Base-by-base conservation (phyloP, 306 rosid species). In the Cucurbita argyrosperma region DNA sequence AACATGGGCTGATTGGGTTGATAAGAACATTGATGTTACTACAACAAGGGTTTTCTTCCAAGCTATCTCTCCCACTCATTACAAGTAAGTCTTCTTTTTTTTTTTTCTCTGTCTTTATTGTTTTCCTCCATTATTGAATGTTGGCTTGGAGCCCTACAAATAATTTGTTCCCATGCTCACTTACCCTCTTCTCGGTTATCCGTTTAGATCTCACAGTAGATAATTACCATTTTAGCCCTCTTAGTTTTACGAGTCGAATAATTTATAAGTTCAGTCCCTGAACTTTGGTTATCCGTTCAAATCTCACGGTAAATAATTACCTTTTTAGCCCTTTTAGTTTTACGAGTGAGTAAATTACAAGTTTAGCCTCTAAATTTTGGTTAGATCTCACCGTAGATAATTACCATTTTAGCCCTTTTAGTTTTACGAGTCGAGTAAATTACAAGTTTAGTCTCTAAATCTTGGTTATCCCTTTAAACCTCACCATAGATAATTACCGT, bases 1-100 rank as follows among this genome's bases (percentile, higher is more conserved):
- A 81, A 95, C 99, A 63, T 95, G 99, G 99, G 88, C 97, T 60
- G 86, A 86, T 81, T 95, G 99, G 99, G 90, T 88, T 60, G 96
- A 95, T 37, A 46, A 51, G 43, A 84, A 95, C 64, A 80, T 95
- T 71, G 96, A 95, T 72, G 75, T 56, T 75, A 71, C 79, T 72
- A 88, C 78, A 79, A 91, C 96, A 77, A 80, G 78, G 66, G 91
- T 95, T 72, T 89, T 87, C 85, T 95, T 91, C 58, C 90, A 82
- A 35, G 85, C 96, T 40, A 85, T 95, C 69, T 95, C 99, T 76
- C 99, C 97, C 37, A 83, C 97, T 52, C 99, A 95, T 59, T 78
- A 76, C 88, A 74, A 89, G 99, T 95, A 74, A 19, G 93, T 72
- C 72, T 77, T 66, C 54, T 71, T 5, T 46, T 80, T 79, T 76